phyloP scores from a whole-genome alignment of 305 asterid genomes.

The Salvia sclarea region DNA sequence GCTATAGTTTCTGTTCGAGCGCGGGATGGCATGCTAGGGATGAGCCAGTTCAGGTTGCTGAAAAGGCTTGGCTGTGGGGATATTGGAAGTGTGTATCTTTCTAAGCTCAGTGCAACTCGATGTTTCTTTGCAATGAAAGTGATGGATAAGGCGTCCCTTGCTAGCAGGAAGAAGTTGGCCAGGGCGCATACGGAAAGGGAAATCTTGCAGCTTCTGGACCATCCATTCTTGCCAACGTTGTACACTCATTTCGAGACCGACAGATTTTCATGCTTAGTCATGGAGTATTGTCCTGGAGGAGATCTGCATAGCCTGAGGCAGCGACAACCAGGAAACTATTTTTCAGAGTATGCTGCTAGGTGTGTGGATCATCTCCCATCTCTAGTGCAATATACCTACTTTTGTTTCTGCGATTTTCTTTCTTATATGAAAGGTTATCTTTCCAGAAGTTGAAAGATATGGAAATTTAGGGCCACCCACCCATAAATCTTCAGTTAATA shows the following conservation, averaged over 20 bases:
- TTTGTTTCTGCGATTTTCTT: neutral
- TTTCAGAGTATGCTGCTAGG: constrained; percentile 87
- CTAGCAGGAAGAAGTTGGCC: constrained; percentile 65
- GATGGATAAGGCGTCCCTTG: constrained; percentile 83
- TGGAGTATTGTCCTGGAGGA: constrained; percentile 94
- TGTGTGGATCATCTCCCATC: constrained; percentile 23
- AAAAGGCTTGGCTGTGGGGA: constrained; percentile 84
- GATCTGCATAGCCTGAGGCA: constrained; percentile 78
- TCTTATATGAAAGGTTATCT: neutral
- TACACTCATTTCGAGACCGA: constrained; percentile 87
- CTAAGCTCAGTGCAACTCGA: constrained; percentile 72
- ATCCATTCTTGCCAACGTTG: constrained; percentile 85
- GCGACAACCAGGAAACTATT: constrained; percentile 78
- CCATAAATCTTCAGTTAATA: neutral
- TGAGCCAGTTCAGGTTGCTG: constrained; percentile 80
- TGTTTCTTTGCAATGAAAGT: constrained; percentile 87
- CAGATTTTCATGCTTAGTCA: constrained; percentile 78
- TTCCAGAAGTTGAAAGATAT: neutral
- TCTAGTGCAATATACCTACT: neutral
- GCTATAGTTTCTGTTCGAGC: constrained; percentile 71
- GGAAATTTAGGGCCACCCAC: neutral
- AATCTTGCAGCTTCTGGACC: constrained; percentile 83
- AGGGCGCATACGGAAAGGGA: constrained; percentile 81
- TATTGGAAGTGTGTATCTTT: constrained; percentile 84
- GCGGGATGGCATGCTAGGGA: constrained; percentile 75